phyloP scores from a whole-genome alignment of 2,329 filamentous ascomycete genomes.

The Diplodia scrobiculata region DNA sequence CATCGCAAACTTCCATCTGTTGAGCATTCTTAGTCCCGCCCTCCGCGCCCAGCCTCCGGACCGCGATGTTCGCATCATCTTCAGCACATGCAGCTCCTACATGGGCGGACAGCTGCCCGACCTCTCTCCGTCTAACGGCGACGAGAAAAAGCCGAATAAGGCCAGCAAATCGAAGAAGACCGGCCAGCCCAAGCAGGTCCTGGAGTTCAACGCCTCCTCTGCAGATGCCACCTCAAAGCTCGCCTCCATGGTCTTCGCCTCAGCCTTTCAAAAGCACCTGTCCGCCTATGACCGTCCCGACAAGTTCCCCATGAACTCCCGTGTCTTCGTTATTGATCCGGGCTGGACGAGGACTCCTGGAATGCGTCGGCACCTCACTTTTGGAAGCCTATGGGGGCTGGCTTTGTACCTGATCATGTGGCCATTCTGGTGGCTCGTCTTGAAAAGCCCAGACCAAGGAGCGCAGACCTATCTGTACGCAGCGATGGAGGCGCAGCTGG shows the following conservation, averaged over 20 bases:
- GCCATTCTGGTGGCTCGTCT: constrained; percentile 78
- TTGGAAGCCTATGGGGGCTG: constrained; percentile 80
- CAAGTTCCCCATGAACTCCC: constrained; percentile 75
- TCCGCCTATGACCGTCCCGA: constrained; percentile 83
- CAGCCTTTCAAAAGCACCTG: constrained; percentile 90
- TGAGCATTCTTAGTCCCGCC: constrained; percentile 88
- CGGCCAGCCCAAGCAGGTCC: constrained; percentile 32
- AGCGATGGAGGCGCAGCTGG: constrained; percentile 75
- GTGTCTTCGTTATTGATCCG: constrained; percentile 85
- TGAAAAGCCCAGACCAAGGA: constrained; percentile 82
- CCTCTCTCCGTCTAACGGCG: constrained; percentile 49
- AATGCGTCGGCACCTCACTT: constrained; percentile 80
- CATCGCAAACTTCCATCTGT: constrained; percentile 89
- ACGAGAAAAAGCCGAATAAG: constrained; percentile 55
- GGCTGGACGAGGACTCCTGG: constrained; percentile 83
- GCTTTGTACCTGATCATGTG: constrained; percentile 75
- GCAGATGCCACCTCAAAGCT: constrained; percentile 60
- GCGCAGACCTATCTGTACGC: constrained; percentile 86
- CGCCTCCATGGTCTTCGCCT: constrained; percentile 84
- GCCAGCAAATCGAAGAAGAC: constrained; percentile 29
- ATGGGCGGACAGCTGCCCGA: constrained; percentile 71
- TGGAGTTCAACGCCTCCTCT: constrained; percentile 48
- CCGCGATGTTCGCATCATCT: constrained; percentile 84
- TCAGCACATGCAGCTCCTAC: constrained; percentile 86
- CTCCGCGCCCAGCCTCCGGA: constrained; percentile 89